phyloP scores from a whole-genome alignment of 2,329 filamentous ascomycete genomes.

The Claviceps sp. region DNA sequence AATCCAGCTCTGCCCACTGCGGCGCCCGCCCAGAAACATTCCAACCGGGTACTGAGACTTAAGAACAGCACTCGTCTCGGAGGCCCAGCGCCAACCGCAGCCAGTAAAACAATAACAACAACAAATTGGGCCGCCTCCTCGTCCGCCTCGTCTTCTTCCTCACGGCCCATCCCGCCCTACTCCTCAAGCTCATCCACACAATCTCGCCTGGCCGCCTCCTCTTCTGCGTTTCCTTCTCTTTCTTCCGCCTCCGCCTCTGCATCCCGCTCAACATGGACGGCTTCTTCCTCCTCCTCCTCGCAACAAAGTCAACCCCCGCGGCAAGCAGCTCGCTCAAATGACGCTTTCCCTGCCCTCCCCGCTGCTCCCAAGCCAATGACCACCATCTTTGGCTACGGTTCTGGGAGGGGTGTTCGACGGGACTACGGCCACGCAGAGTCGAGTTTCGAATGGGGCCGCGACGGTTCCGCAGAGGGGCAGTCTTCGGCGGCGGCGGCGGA shows the following conservation, averaged over 20 bases:
- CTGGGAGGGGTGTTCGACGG: slow-evolving; percentile 37
- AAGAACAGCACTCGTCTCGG: slow-evolving; percentile 43
- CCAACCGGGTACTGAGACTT: slow-evolving; percentile 42
- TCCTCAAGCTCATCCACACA: slow-evolving; percentile 18
- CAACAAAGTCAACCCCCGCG: slow-evolving; percentile 20
- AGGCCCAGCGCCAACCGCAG: slow-evolving; percentile 16
- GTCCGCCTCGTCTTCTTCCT: not conserved
- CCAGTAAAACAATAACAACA: not conserved
- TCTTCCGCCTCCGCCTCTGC: slow-evolving; percentile 6
- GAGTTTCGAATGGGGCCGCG: slow-evolving; percentile 39
- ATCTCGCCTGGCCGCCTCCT: not conserved
- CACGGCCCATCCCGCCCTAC: slow-evolving; percentile 15
- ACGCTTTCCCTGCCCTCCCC: slow-evolving; percentile 75
- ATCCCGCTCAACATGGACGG: slow-evolving; percentile 14
- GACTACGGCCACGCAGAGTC: slow-evolving; percentile 36
- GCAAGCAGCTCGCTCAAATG: slow-evolving; percentile 23
- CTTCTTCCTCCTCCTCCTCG: slow-evolving; percentile 14
- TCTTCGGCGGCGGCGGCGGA: slow-evolving; percentile 10
- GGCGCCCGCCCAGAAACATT: slow-evolving; percentile 33
- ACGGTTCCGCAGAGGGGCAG: slow-evolving; percentile 6
- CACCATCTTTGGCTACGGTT: slow-evolving; percentile 49
- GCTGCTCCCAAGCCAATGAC: slow-evolving; percentile 56
- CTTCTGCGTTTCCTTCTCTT: not conserved
- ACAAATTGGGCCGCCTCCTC: slow-evolving; percentile 1
- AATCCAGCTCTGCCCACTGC: slow-evolving; percentile 34